Base-by-base conservation (phyloP, 352 stramenopile genomes). In the Blastocystis sp. region DNA sequence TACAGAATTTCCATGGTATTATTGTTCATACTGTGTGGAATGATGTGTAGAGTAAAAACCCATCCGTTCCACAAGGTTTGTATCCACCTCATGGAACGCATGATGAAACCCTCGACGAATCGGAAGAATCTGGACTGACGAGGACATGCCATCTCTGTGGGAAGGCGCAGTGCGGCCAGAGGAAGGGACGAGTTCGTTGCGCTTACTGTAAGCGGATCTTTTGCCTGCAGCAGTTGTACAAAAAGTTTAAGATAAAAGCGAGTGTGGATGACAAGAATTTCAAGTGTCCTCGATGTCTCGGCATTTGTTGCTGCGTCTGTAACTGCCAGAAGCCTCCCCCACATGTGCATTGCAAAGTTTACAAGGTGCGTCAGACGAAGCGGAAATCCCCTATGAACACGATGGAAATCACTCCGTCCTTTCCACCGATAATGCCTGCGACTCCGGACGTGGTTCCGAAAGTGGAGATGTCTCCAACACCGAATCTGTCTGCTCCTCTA, bases 261-360 rank as follows among this genome's bases (percentile, higher is more conserved):
- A 76, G 63, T 61, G 51, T 72, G 18, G 63, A 85, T 6, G 75
- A 85, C 51, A 85, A 7, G 42, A 42, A 85, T 24, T 85, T 85
- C 44, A 85, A 76, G 44, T 85, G 75, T 85, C 75, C 75, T 54
- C 49, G 75, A 1, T 85, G 75, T 73, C 27, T 75, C 21, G 75
- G 75, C 4, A 76, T 85, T 44, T 85, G 75, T 24, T 85, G 75
- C 40, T 85, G 75, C 36, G 75, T 85, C 0, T 85, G 51, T 24
- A 76, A 85, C 18, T 85, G 75, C 21, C 57, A 76, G 46, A 40
- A 56, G 0, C 75, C 75, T 32, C 75, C 75, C 44, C 75, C 75
- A 24, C 75, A 85, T 44, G 75, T 85, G 6, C 75, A 85, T 48
- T 85, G 75, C 63, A 85, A 85, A 73, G 75, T 85, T 21, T 85